Evolutionary conservation across 148 eudicot genomes (phyloP).

Genomic region (Oxyria digyna): DNA sequence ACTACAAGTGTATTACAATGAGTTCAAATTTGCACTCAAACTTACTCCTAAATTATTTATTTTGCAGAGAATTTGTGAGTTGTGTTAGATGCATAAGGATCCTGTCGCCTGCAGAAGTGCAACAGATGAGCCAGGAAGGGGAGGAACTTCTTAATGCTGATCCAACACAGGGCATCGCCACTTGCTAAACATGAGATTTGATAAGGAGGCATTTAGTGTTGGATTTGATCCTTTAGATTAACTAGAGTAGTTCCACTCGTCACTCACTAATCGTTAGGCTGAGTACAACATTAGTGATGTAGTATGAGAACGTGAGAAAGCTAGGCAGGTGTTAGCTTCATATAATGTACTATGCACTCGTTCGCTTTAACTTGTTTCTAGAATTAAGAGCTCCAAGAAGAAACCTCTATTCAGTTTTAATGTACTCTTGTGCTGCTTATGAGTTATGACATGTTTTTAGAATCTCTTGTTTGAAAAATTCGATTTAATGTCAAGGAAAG

Average conservation of each 20-base stretch:
- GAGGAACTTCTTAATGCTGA: neutral
- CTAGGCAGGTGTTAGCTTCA: neutral
- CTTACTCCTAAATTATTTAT: neutral
- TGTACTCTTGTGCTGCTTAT: no score
- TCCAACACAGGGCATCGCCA: neutral
- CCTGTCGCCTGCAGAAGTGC: conserved; percentile 6
- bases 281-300: neutral
- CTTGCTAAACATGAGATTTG: neutral
- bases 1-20: neutral
- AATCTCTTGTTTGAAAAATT: neutral
- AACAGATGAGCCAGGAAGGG: conserved; percentile 8
- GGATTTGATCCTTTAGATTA: neutral
- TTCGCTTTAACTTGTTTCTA: neutral
- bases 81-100: conserved; percentile 8
- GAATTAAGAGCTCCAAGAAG: neutral
- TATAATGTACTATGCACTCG: neutral
- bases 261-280: neutral
- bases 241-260: neutral
- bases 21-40: neutral
- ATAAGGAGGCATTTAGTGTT: neutral
- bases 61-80: conserved; percentile 7
- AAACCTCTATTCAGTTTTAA: neutral
- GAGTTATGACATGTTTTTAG: no score
- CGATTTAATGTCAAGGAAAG: neutral
- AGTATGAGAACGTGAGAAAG: neutral